Conservation (phyloP, 2,329 filamentous ascomycete genomes). For the Pseudopyrenochaeta lycopersici region DNA sequence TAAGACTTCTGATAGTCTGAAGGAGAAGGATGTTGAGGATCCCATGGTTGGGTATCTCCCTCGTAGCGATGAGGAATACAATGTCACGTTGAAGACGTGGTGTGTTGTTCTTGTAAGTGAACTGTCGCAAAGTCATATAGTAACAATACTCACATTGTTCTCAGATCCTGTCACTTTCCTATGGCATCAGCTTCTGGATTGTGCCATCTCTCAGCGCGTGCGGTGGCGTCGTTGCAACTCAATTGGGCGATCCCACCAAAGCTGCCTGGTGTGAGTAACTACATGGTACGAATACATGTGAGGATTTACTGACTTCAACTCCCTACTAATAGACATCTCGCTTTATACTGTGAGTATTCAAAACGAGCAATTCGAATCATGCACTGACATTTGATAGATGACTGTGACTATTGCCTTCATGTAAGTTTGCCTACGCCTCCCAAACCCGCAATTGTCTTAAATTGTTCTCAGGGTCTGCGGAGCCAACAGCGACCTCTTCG, state of each 20-base stretch:
- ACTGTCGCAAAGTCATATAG: not conserved
- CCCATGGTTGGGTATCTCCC: slow-evolving; percentile 31
- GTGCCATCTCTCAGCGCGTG: slow-evolving; percentile 46
- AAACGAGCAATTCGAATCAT: not conserved
- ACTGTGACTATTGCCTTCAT: slow-evolving; percentile 55
- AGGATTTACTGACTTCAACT: too few relatives aligned
- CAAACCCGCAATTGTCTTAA: not conserved
- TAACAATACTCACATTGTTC: not conserved
- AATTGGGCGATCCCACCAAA: slow-evolving; percentile 46
- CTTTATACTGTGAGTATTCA: slow-evolving; percentile 39
- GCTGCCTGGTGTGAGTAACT: slow-evolving; percentile 40
- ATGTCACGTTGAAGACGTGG: slow-evolving; percentile 54
- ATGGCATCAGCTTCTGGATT: slow-evolving; percentile 54
- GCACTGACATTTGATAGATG: slow-evolving; percentile 24
- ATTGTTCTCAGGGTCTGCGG: slow-evolving; percentile 27
- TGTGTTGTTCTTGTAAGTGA: slow-evolving; percentile 42
- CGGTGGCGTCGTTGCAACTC: slow-evolving; percentile 41
- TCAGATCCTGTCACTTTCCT: slow-evolving; percentile 47
- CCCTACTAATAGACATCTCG: slow-evolving; percentile 20
- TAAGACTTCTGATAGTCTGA: slow-evolving; percentile 17
- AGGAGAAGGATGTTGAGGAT: slow-evolving; percentile 21
- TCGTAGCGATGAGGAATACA: slow-evolving; percentile 46
- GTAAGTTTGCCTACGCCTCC: slow-evolving; percentile 6
- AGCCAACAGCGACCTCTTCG: slow-evolving; percentile 59
- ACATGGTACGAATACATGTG: too few relatives aligned